phyloP scores from a whole-genome alignment of 2,329 filamentous ascomycete genomes.

The Grosmannia huntii region DNA sequence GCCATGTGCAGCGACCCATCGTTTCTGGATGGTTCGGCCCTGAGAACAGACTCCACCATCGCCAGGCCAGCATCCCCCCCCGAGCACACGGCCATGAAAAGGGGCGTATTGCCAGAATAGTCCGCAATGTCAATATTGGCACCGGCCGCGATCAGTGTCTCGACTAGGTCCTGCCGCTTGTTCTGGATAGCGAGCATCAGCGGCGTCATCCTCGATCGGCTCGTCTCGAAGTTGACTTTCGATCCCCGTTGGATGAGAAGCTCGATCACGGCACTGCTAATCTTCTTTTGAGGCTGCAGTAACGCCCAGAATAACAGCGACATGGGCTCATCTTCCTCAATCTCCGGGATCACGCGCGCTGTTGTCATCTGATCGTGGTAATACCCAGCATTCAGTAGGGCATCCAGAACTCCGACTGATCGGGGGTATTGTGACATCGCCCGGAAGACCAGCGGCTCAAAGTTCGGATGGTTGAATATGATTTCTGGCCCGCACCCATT shows the following conservation, averaged over 20 bases:
- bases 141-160: slow-evolving; percentile 27
- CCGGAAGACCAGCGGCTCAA: slow-evolving; percentile 35
- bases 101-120: slow-evolving; percentile 38
- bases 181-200: slow-evolving; percentile 46
- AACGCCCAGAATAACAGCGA: slow-evolving; percentile 49
- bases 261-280: slow-evolving; percentile 45
- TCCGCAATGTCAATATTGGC: slow-evolving; percentile 36
- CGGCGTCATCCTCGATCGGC: slow-evolving; percentile 39
- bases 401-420: slow-evolving; percentile 36
- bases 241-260: slow-evolving; percentile 41
- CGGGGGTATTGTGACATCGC: slow-evolving; percentile 43
- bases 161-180: slow-evolving; percentile 43
- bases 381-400: slow-evolving; percentile 42
- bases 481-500: slow-evolving; percentile 36
- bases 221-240: slow-evolving; percentile 43
- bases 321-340: slow-evolving; percentile 38
- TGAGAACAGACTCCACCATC: slow-evolving; percentile 42
- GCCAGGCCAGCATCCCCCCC: slow-evolving; percentile 38
- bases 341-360: slow-evolving; percentile 29
- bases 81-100: slow-evolving; percentile 45
- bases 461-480: slow-evolving; percentile 28
- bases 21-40: slow-evolving; percentile 42
- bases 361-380: slow-evolving; percentile 43
- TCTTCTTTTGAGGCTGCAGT: slow-evolving; percentile 47
- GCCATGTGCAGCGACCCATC: slow-evolving; percentile 57